phyloP scores from a whole-genome alignment of 2,329 filamentous ascomycete genomes.

The Diplodia scrobiculata region DNA sequence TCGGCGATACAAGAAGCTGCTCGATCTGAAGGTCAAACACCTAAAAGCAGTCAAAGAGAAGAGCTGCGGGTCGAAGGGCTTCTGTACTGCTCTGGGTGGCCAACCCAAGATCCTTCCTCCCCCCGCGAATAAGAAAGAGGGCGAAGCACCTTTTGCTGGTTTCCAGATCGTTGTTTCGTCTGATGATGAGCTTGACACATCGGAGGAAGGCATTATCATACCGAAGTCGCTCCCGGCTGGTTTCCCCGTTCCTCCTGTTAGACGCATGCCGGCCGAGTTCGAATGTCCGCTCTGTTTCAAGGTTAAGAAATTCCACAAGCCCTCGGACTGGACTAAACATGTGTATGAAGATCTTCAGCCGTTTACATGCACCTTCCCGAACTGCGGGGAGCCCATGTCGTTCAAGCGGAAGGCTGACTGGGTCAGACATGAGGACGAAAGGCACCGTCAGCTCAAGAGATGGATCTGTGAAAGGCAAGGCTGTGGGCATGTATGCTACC shows the following conservation, averaged over 20 bases:
- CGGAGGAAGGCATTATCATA: constrained; percentile 66
- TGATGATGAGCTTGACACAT: constrained; percentile 66
- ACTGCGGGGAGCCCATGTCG: constrained; percentile 80
- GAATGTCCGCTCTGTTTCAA: constrained; percentile 88
- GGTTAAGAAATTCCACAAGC: constrained; percentile 82
- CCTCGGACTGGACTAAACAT: constrained; percentile 96
- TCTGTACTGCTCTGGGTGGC: constrained; percentile 71
- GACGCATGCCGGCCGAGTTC: constrained; percentile 77
- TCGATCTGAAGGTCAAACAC: constrained; percentile 72
- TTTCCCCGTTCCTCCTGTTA: constrained; percentile 79
- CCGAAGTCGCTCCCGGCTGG: constrained; percentile 69
- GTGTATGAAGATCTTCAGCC: constrained; percentile 92
- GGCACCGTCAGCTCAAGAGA: constrained; percentile 85
- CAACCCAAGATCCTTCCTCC: constrained; percentile 63
- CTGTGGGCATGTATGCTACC: constrained; percentile 79
- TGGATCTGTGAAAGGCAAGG: constrained; percentile 83
- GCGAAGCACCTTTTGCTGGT: constrained; percentile 59
- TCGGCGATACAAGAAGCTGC: constrained; percentile 74
- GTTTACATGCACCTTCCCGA: constrained; percentile 87
- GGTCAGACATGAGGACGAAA: constrained; percentile 92
- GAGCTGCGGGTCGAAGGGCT: constrained; percentile 62
- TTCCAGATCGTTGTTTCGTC: constrained; percentile 59
- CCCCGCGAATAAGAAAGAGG: constrained; percentile 56
- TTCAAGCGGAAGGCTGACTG: constrained; percentile 96
- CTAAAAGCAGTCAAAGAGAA: constrained; percentile 58